phyloP scores from a whole-genome alignment of 345 rosid species.

The Eucalyptus camaldulensis region DNA sequence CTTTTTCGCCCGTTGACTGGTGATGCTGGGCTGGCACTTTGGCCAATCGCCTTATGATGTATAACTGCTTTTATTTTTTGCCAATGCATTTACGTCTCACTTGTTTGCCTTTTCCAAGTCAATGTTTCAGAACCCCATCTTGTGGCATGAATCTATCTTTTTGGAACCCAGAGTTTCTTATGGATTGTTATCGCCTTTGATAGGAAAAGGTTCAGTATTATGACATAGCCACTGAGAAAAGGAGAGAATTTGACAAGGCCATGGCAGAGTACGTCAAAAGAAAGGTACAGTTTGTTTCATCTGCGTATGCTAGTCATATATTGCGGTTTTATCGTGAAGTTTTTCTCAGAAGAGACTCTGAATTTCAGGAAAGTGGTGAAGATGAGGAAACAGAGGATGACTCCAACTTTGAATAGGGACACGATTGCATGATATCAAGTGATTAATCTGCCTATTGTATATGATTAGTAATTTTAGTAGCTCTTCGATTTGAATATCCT shows the following conservation, averaged over 20 bases:
- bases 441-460: not conserved
- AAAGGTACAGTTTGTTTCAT: conserved; percentile 24
- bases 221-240: conserved; percentile 79
- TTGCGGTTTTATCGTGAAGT: not conserved
- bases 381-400: conserved; percentile 45
- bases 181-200: not conserved
- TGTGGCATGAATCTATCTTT: not conserved
- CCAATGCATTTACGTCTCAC: not conserved
- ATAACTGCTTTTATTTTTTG: not conserved
- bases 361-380: conserved; percentile 64
- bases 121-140: not conserved
- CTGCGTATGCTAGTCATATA: not conserved
- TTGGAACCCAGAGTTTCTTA: not conserved
- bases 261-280: conserved; percentile 59
- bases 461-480: not conserved
- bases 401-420: conserved; percentile 48
- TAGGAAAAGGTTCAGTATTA: conserved; percentile 94
- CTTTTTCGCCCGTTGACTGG: not conserved
- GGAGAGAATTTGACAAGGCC: conserved; percentile 76
- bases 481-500: not conserved
- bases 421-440: not conserved
- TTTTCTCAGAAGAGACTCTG: not conserved
- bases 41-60: not conserved
- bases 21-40: not conserved
- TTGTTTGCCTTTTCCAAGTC: not conserved